Evolutionary conservation across 768 basidiomycete genomes (phyloP), one percentile per base, ranked within the genome.

Genomic region (Russula ochroleuca): DNA sequence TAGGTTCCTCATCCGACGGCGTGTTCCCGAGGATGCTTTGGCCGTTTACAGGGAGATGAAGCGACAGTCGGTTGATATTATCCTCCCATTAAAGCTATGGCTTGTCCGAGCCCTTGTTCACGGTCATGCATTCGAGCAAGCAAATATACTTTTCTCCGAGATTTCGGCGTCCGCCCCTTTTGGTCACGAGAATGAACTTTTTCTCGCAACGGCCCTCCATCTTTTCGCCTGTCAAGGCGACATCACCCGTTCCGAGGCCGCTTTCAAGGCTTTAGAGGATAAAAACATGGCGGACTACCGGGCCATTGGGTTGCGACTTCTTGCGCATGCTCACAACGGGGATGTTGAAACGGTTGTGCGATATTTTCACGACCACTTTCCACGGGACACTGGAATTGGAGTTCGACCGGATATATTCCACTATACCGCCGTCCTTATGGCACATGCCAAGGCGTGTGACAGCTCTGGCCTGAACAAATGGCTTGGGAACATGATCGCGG

Each of bases 321-420:
- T 84, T 64, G 78, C 81, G 0, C 78, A 84, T 69, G 85, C 86
- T 5, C 73, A 78, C 35, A 70, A 75, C 13, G 81, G 81, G 15
- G 73, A 75, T 43, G 72, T 73, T 1, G 70, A 76, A 21, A 72
- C 74, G 41, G 80, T 82, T 25, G 73, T 78, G 10, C 72, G 75
- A 48, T 70, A 83, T 33, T 92, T 91, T 73, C 70, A 82, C 64
- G 65, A 79, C 47, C 80, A 81, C 65, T 90, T 85, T 67, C 81
- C 68, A 5, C 40, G 23, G 0, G 62, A 72, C 25, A 77, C 77
- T 14, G 49, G 68, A 21, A 71, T 72, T 28, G 67, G 57, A 2
- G 75, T 75, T 40, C 70, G 71, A 5, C 86, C 86, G 31, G 73
- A 72, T 35, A 68, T 81, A 17, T 56, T 74, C 48, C 85, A 88